phyloP scores from a whole-genome alignment of 129 eudicot genomes.

The Arctium lappa region DNA sequence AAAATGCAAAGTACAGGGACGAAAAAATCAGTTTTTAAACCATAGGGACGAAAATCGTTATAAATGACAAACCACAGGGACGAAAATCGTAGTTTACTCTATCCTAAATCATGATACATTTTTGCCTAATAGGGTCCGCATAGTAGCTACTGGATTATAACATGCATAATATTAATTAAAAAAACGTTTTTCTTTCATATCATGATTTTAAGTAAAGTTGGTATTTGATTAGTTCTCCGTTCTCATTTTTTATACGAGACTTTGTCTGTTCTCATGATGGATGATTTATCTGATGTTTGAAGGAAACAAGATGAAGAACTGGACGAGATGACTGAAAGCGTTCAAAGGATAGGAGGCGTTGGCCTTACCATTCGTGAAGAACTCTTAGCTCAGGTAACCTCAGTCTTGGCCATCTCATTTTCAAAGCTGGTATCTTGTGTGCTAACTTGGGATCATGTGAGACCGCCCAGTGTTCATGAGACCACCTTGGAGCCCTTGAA shows the following conservation, averaged over 20 bases:
- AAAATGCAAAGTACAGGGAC: too few relatives aligned
- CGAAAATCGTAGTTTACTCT: too few relatives aligned
- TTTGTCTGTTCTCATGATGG: not conserved
- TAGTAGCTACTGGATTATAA: not conserved
- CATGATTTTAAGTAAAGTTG: not conserved
- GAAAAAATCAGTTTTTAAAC: too few relatives aligned
- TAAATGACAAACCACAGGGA: too few relatives aligned
- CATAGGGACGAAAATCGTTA: too few relatives aligned
- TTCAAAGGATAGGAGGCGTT: conserved; percentile 58
- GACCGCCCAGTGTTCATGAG: not conserved
- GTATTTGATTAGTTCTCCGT: not conserved
- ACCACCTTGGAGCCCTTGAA: not conserved
- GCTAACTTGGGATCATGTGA: not conserved
- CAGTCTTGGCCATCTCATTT: not conserved
- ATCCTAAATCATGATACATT: too few relatives aligned
- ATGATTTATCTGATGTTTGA: conserved; percentile 7
- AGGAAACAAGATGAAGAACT: conserved; percentile 72
- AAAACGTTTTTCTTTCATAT: not conserved
- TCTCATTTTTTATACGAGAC: not conserved
- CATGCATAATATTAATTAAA: not conserved
- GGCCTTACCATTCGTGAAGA: conserved; percentile 73
- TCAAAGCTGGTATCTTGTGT: not conserved
- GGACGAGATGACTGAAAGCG: conserved; percentile 63
- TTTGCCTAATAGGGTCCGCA: not conserved
- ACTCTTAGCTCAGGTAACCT: conserved; percentile 51